Base-by-base conservation (phyloP, 345 rosid genomes). In the Sonneratia caseolaris region DNA sequence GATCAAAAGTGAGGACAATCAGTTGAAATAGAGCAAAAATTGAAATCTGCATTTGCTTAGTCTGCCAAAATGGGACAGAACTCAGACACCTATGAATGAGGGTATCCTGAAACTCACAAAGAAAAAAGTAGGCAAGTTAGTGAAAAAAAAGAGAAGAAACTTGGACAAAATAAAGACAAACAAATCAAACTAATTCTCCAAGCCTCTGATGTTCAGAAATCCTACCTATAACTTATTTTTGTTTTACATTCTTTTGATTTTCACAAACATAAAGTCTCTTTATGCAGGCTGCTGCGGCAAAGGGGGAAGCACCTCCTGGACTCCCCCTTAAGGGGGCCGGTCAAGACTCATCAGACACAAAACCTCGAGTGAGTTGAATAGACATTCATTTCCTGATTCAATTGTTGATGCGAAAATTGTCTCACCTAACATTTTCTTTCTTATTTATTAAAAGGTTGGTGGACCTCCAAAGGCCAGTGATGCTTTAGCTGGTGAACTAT, bases 261-360 rank as follows among this genome's bases (percentile, higher is more conserved):
- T 43, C 19, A 49, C 36, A 68, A 21, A 40, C 21, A 40, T 36
- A 7, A 68, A 68, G 55, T 68, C 36, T 45, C 21, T 37, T 45
- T 68, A 11, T 81, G 84, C 87, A 96, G 99, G 98, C 97, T 78
- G 98, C 98, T 73, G 97, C 98, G 55, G 99, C 98, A 13, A 96
- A 96, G 85, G 98, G 99, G 79, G 99, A 96, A 85, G 98, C 99
- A 71, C 99, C 98, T 82, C 96, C 91, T 53, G 99, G 99, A 76
- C 96, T 96, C 70, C 99, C 98, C 82, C 80, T 96, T 66, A 96
- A 96, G 81, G 96, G 98, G 70, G 98, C 96, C 73, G 98, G 97
- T 74, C 98, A 90, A 82, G 94, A 92, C 84, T 89, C 99, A 66
- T 87, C 98, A 69, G 98, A 95, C 79, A 85, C 92, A 71, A 88